Conservation (phyloP, 495 filamentous ascomycete genomes). For the Neurospora pannonica region DNA sequence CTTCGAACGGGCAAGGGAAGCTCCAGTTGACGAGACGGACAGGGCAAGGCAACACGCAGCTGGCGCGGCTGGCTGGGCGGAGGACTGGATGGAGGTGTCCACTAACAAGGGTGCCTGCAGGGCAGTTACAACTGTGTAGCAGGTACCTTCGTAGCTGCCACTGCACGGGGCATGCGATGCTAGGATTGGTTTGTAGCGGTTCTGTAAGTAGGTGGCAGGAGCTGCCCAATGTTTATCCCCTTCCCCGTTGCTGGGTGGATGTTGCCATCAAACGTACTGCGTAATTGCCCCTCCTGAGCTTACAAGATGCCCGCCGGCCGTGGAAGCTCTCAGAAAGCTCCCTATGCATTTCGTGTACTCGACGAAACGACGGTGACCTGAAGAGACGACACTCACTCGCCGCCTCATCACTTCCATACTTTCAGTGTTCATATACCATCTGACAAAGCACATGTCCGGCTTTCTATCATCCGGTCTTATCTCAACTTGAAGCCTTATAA, state of each 20-base stretch:
- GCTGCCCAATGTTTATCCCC: conserved; percentile 1
- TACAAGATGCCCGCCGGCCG: neutral
- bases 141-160: neutral
- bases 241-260: neutral
- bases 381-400: neutral
- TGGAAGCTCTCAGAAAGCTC: conserved; percentile 10
- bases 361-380: neutral
- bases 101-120: conserved; percentile 7
- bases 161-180: conserved; percentile 13
- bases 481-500: neutral
- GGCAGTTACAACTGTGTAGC: neutral
- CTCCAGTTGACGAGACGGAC: conserved; percentile 13
- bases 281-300: conserved; percentile 11
- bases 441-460: neutral
- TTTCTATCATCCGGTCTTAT: neutral
- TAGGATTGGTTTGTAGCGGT: neutral
- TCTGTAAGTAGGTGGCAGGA: neutral
- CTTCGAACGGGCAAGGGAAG: conserved; percentile 4
- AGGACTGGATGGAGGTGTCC: conserved; percentile 2
- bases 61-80: conserved; percentile 24
- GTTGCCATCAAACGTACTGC: neutral
- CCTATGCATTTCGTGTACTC: neutral
- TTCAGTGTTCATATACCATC: neutral
- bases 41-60: conserved; percentile 32
- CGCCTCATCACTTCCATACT: neutral